Evolutionary conservation across 805 yeast genomes (phyloP).

Genomic region (Hanseniaspora clermontiae): DNA sequence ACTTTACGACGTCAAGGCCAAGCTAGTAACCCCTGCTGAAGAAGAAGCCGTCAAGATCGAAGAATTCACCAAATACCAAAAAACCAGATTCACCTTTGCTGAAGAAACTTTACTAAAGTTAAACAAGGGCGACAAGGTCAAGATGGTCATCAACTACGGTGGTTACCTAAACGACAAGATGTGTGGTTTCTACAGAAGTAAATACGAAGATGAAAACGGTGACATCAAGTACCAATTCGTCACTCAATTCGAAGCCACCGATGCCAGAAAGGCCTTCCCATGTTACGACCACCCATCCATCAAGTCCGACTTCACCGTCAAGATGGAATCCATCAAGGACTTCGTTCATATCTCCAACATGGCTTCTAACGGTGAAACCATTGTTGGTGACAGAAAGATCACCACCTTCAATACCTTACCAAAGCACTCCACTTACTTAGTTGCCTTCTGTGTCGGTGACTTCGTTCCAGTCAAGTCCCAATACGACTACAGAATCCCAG

Average conservation of each 20-base stretch:
- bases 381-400: constrained; percentile 34
- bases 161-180: constrained; percentile 63
- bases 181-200: constrained; percentile 72
- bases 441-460: constrained; percentile 74
- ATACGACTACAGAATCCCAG: constrained; percentile 60
- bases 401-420: constrained; percentile 66
- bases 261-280: constrained; percentile 78
- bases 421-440: constrained; percentile 70
- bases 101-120: constrained; percentile 24
- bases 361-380: constrained; percentile 42
- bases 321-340: constrained; percentile 43
- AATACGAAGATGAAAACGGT: constrained; percentile 47
- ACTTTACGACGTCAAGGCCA: constrained; percentile 44
- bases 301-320: constrained; percentile 58
- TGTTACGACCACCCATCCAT: constrained; percentile 75
- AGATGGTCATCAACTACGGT: constrained; percentile 39
- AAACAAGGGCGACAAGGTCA: constrained; percentile 30
- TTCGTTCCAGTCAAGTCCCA: constrained; percentile 31
- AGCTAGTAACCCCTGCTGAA: constrained; percentile 20
- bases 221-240: constrained; percentile 61
- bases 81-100: constrained; percentile 47
- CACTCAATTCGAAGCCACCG: constrained; percentile 79
- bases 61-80: constrained; percentile 38
- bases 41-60: constrained; percentile 29
- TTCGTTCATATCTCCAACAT: constrained; percentile 56